phyloP scores from a whole-genome alignment of 2,329 filamentous ascomycete genomes.

The Sphaerulina vaccinii region DNA sequence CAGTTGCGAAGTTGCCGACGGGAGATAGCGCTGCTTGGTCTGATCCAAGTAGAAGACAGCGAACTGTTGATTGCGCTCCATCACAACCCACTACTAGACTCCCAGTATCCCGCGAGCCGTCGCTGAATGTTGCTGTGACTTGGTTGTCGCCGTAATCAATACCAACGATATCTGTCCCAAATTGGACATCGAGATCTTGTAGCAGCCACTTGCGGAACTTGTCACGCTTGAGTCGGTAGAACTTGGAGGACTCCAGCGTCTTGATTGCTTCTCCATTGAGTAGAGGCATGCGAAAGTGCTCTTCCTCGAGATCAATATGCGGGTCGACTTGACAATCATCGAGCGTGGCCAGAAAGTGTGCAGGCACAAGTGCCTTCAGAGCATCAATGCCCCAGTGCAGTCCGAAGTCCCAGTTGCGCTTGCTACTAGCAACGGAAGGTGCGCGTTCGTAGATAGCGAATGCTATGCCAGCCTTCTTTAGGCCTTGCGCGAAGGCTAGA shows the following conservation, averaged over 20 bases:
- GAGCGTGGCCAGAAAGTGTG: background rate
- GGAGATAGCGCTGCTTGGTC: constrained; percentile 5
- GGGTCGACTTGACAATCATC: constrained; percentile 12
- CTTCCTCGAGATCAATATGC: background rate
- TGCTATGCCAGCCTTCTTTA: constrained; percentile 27
- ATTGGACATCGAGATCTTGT: constrained; percentile 17
- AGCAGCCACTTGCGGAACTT: constrained; percentile 18
- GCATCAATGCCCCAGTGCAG: constrained; percentile 17
- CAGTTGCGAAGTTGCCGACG: constrained; percentile 19
- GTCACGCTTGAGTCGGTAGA: constrained; percentile 16
- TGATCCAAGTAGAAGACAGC: constrained; percentile 18
- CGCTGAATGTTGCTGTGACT: constrained; percentile 23
- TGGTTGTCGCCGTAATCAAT: constrained; percentile 12
- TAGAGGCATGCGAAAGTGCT: constrained; percentile 11
- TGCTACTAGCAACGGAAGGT: constrained; percentile 13
- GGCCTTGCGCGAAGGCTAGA: constrained; percentile 30
- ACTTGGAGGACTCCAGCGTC: constrained; percentile 4
- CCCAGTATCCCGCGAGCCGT: constrained; percentile 21
- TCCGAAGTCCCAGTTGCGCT: constrained; percentile 15
- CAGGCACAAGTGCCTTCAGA: constrained; percentile 9
- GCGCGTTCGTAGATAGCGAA: constrained; percentile 28
- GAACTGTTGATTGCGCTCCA: constrained; percentile 26
- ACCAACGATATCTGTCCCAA: constrained; percentile 16
- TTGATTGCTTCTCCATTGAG: constrained; percentile 13
- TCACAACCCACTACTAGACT: constrained; percentile 28